Evolutionary conservation across 208 protist genomes (phyloP).

Genomic region (Trypanosoma melophagium): DNA sequence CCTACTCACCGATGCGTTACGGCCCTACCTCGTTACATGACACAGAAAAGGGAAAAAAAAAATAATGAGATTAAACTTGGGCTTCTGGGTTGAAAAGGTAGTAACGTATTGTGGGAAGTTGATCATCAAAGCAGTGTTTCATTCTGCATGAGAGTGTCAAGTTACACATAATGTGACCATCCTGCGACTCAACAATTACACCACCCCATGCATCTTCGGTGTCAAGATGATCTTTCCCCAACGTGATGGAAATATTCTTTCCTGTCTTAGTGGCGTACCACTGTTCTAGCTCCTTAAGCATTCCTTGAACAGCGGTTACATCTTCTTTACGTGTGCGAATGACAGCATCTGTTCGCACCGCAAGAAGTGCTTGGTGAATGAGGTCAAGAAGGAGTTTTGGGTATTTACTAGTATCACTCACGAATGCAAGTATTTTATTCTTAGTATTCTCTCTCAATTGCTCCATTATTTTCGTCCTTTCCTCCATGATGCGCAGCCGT

Average conservation of each 20-base stretch:
- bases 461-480: slow-evolving; percentile 74
- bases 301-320: slow-evolving; percentile 38
- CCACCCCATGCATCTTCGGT: slow-evolving; percentile 76
- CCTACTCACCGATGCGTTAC: no score
- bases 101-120: slow-evolving; percentile 88
- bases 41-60: not conserved
- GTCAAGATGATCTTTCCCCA: slow-evolving; percentile 61
- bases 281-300: slow-evolving; percentile 52
- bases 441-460: slow-evolving; percentile 68
- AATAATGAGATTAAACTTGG: slow-evolving; percentile 20
- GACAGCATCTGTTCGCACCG: slow-evolving; percentile 71
- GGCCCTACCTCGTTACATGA: no score
- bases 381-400: slow-evolving; percentile 60
- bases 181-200: slow-evolving; percentile 61
- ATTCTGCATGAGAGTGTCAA: slow-evolving; percentile 87
- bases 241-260: slow-evolving; percentile 42
- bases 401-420: slow-evolving; percentile 61
- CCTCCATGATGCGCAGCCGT: slow-evolving; percentile 83
- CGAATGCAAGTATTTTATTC: slow-evolving; percentile 56
- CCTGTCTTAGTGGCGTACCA: slow-evolving; percentile 72
- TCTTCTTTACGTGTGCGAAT: slow-evolving; percentile 79
- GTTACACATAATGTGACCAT: slow-evolving; percentile 87
- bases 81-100: slow-evolving; percentile 82
- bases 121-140: slow-evolving; percentile 83
- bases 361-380: slow-evolving; percentile 73